phyloP scores from a whole-genome alignment of 1,139 yeast species.

The Pichia sp. region DNA sequence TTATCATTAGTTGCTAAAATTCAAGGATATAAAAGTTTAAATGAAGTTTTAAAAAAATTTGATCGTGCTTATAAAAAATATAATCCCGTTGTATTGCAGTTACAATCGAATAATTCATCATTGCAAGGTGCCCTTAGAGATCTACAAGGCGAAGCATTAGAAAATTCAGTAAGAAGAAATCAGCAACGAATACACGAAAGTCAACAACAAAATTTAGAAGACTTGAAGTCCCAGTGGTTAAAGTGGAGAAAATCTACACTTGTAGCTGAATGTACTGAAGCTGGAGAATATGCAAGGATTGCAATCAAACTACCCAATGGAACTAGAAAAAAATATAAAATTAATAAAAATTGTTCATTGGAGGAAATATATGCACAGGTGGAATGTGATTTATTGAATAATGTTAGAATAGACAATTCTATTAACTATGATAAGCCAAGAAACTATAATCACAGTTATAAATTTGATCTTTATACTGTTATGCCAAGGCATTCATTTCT shows the following conservation, averaged over 20 bases:
- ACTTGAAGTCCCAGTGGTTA: slow-evolving; percentile 35
- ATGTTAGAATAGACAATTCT: slow-evolving; percentile 13
- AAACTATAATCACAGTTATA: slow-evolving; percentile 38
- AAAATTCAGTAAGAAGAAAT: slow-evolving; percentile 59
- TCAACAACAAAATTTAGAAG: background rate
- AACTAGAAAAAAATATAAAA: slow-evolving; percentile 40
- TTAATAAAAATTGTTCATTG: slow-evolving; percentile 40
- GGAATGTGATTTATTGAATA: slow-evolving; percentile 38
- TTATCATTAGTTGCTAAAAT: slow-evolving; percentile 59
- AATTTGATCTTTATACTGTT: slow-evolving; percentile 46
- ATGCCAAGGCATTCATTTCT: slow-evolving; percentile 42
- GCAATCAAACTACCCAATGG: slow-evolving; percentile 57
- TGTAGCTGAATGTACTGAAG: slow-evolving; percentile 30
- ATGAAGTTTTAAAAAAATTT: slow-evolving; percentile 37
- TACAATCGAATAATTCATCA: slow-evolving; percentile 59
- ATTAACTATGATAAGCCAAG: slow-evolving; percentile 30
- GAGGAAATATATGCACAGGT: slow-evolving; percentile 58
- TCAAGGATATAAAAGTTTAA: slow-evolving; percentile 44
- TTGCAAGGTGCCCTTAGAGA: slow-evolving; percentile 50
- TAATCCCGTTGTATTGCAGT: slow-evolving; percentile 51
- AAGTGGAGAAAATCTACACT: slow-evolving; percentile 40
- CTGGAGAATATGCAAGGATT: slow-evolving; percentile 38
- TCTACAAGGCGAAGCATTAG: slow-evolving; percentile 77
- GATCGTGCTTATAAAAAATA: slow-evolving; percentile 45
- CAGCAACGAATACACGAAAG: slow-evolving; percentile 20